Evolutionary conservation across 2,329 filamentous ascomycete species (phyloP), one percentile per base, ranked within the genome.

Genomic region (Celoporthe dispersa): DNA sequence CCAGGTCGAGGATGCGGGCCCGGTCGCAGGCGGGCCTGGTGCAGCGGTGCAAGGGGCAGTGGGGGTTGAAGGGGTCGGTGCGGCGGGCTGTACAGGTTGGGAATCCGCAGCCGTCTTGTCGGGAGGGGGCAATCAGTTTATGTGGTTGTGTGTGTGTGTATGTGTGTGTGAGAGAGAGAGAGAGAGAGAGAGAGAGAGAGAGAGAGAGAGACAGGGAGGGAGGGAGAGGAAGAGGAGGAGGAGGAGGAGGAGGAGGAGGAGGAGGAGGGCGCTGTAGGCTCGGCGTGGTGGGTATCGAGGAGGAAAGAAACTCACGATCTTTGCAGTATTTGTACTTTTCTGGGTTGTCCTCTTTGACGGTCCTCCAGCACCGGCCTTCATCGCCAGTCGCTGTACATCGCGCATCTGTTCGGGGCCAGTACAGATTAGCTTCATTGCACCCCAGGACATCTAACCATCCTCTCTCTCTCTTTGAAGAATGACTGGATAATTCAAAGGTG

Each of bases 281-380:
- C n/a, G n/a, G n/a, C n/a, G n/a, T n/a, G n/a, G n/a, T n/a, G n/a
- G n/a, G n/a, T n/a, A n/a, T n/a, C n/a, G n/a, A n/a, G n/a, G n/a
- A n/a, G n/a, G n/a, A n/a, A 22, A 28, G 19, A 4, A 4, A 73
- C 75, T 63, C 63, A 76, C 75, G 75, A 14, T 73, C 72, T 14
- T 66, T 68, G 65, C 75, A 77, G 31, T 71, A 76, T 28, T 69
- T 69, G 59, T 67, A 77, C 48, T 62, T 70, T 19, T 66, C 64
- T n/a, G 75, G 75, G 39, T 75, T 70, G 0, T 71, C 70, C 14
- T 74, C 70, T 69, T 74, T 75, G 19, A 76, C 73, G 14, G 66
- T 65, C 51, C 69, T 71, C n/a, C 37, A 66, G 61, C 75, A 77
- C 68, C 71, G n/a, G 12, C 57, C 61, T 3, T 67, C 62, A 16